A percentile compares a stretch with the other conserved stretches of the same genome.
Evolutionary conservation across 169 alveolate species (phyloP).

Genomic region (Eimeria necatrix): DNA sequence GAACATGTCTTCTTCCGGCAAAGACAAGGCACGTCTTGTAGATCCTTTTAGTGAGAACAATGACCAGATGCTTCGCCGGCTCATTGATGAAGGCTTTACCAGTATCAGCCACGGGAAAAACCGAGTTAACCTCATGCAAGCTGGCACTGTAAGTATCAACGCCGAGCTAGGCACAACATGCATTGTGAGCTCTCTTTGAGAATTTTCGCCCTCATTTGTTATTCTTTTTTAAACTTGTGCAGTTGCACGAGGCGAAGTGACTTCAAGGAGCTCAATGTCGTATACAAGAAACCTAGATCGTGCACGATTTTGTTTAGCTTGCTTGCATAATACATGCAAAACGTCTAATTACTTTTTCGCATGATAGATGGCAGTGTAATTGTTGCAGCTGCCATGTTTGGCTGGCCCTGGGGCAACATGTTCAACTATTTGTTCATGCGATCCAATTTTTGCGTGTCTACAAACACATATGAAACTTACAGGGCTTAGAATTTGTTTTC

Average conservation of each 20-base stretch:
- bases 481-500: constrained; percentile 74
- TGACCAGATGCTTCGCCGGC: constrained; percentile 65
- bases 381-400: not conserved
- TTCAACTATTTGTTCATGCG: not conserved
- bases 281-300: too few species aligned
- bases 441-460: too few species aligned
- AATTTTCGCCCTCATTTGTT: not conserved
- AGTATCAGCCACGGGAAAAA: constrained; percentile 53
- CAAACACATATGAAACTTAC: not conserved
- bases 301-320: too few species aligned
- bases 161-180: not conserved
- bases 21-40: constrained; percentile 40
- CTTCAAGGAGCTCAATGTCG: too few species aligned
- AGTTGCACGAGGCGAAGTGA: too few species aligned
- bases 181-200: not conserved
- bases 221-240: too few species aligned
- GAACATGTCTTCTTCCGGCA: not conserved
- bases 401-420: not conserved
- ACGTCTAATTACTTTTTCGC: too few species aligned
- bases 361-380: not conserved
- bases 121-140: constrained; percentile 75
- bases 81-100: constrained; percentile 62
- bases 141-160: constrained; percentile 37
- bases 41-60: constrained; percentile 75
- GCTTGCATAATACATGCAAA: too few species aligned